Evolutionary conservation across 768 basidiomycete species (phyloP), one percentile per base, ranked within the genome.

Genomic region (Lanmaoa rubissima): DNA sequence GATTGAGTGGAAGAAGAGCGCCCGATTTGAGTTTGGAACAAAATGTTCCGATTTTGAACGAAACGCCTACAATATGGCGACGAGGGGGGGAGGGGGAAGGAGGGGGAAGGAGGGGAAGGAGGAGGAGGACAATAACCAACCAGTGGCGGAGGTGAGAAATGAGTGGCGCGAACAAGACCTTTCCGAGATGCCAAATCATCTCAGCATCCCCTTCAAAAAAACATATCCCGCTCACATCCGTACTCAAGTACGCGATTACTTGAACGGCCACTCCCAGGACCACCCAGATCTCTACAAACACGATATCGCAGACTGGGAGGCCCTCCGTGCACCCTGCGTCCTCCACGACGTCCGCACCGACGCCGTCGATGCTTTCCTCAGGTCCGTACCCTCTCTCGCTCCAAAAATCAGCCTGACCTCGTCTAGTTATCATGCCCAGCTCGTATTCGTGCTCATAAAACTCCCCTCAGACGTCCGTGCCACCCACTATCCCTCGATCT

Each of bases 341-440:
- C 78, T 84, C 17, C 84, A 87, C 60, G 77, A 84, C 48, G 79
- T 83, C 62, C 81, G 80, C 60, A 74, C 82, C 59, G 76, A 85
- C 63, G 63, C 78, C 21, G 71, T 84, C 63, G 72, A 83, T 59
- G 65, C 78, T 5, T 66, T 78, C 45, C 64, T 88, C 53, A 77
- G 79, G 94, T 94, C 62, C 59, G 85, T 80, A 44, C 21, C 32
- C 14, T n/a, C 0, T 51, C 13, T 31, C 36, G 4, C 46, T 16
- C 41, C 16, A 28, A 45, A 32, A 51, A 36, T 55, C 10, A 3
- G 32, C 49, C 60, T 59, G 48, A 54, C 47, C 45, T 12, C 46
- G 47, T 38, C 36, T 61, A 98, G 96, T 44, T 98, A 98, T 69
- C 90, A 97, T 62, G 90, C 93, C 4, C 95, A 96, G 68, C 83